Base-by-base conservation (phyloP, 2,329 filamentous ascomycete species). In the Tolypocladium amazonense region DNA sequence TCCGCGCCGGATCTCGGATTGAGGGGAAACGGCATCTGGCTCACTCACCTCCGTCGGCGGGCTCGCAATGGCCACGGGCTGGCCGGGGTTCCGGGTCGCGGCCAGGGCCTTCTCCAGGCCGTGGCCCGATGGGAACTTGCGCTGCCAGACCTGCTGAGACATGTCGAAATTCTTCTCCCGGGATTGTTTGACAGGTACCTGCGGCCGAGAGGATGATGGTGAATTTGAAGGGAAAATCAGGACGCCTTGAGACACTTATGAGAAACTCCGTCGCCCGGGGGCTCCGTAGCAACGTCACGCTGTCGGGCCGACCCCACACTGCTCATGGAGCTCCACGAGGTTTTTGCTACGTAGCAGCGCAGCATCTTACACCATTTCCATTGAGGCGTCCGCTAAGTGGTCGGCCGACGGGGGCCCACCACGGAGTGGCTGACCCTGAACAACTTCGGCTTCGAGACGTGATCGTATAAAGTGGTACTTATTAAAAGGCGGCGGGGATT, bases 131-230 rank as follows among this genome's bases (percentile, higher is more conserved):
- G 65, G 60, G 59, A 66, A 65, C n/a, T 63, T 66, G 60, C 68
- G 69, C 56, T 64, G 63, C 62, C 64, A 67, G 59, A 70, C 65
- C 25, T 64, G 65, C 35, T 66, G 68, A 45, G 65, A n/a, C 70
- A 81, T 63, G 20, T 52, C 20, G 50, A 1, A 67, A 74, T 60
- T 81, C 14, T 41, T 38, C n/a, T 30, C 25, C 8, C 47, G 15
- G 47, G 18, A 2, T 14, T 4, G 1, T 20, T 20, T 52, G 7
- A 20, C 25, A 20, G 14, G 3, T 52, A 52, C 27, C 14, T 25
- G 23, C 23, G 15, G 25, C 0, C 47, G 23, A n/a, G 25, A n/a
- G 4, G n/a, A 14, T 12, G 43, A 45, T 45, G 35, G 50, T n/a
- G 27, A 33, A 12, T 53, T 33, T 27, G 4, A n/a, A 11, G 18